phyloP scores from a whole-genome alignment of 192 early-diverging fungal genomes.

The Rhizophlyctis rosea region DNA sequence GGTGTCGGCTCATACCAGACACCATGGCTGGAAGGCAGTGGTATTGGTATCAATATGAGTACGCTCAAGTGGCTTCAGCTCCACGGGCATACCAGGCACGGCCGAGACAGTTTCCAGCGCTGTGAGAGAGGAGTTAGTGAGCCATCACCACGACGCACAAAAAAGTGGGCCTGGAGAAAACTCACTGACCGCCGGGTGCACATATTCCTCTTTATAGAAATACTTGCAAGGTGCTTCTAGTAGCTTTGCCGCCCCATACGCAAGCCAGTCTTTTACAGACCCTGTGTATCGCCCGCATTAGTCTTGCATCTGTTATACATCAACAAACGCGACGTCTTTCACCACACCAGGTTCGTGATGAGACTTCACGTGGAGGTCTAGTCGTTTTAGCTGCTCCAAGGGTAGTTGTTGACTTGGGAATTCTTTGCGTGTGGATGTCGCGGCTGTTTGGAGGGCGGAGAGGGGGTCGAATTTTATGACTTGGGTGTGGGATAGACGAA shows the following conservation, averaged over 20 bases:
- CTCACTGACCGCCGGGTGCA: neutral
- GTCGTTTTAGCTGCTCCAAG: neutral
- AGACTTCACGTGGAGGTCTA: neutral
- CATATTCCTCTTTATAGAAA: neutral
- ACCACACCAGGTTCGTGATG: neutral
- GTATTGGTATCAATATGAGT: neutral
- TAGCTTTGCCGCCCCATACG: neutral
- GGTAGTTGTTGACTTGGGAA: neutral
- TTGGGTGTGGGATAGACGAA: too few relatives aligned
- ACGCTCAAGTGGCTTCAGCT: neutral
- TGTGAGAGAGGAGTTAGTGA: neutral
- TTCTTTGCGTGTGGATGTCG: neutral
- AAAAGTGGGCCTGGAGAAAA: neutral
- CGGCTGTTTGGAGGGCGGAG: neutral
- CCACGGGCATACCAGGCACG: neutral
- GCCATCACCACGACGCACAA: neutral
- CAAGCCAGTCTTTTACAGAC: neutral
- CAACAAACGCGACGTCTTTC: neutral
- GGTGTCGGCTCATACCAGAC: conserved; percentile 72
- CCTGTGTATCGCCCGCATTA: neutral
- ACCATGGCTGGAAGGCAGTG: conserved; percentile 64
- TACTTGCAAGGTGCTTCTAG: neutral
- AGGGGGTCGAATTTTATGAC: neutral
- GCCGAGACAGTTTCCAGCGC: neutral
- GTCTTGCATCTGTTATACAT: neutral